Conservation (phyloP, 768 basidiomycete species). For the Tremella yokohamensis region DNA sequence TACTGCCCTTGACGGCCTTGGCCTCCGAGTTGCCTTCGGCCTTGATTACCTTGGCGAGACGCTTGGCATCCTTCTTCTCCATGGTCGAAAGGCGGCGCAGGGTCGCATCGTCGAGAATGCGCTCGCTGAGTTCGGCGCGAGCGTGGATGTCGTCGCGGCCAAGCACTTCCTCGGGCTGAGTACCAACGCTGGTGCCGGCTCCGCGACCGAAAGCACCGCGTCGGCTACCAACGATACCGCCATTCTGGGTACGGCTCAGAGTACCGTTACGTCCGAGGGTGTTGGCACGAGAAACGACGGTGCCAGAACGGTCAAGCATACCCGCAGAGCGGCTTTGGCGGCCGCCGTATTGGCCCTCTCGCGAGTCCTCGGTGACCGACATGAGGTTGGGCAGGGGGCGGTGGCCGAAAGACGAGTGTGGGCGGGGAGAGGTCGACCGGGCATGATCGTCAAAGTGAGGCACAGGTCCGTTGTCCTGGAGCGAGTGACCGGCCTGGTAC, state of each 20-base stretch:
- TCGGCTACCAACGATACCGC: constrained; percentile 41
- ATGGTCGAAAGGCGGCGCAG: constrained; percentile 41
- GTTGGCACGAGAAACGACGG: constrained; percentile 35
- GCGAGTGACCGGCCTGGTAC: constrained; percentile 9
- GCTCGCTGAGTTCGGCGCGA: constrained; percentile 43
- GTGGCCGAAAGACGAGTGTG: constrained; percentile 30
- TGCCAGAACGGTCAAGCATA: constrained; percentile 34
- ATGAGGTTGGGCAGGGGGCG: constrained; percentile 35
- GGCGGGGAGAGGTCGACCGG: constrained; percentile 14
- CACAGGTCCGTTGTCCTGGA: constrained; percentile 31
- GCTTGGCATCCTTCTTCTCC: constrained; percentile 57
- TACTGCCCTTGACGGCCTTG: constrained; percentile 60
- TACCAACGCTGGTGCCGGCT: constrained; percentile 44
- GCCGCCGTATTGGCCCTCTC: constrained; percentile 23
- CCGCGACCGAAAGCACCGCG: constrained; percentile 46
- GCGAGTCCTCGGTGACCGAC: constrained; percentile 28
- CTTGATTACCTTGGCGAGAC: constrained; percentile 67
- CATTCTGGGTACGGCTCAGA: constrained; percentile 37
- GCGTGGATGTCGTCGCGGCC: constrained; percentile 48
- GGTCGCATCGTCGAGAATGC: constrained; percentile 41
- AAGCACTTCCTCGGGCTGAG: constrained; percentile 48
- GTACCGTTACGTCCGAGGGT: constrained; percentile 40
- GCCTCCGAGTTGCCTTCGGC: constrained; percentile 67
- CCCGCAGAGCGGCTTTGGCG: constrained; percentile 30
- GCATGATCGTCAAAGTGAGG: constrained; percentile 30